These are phyloP conservation scores for Mortierella sp. DNA, from an alignment of 371 early-diverging fungal species.

Conservation along the genomic window DNA sequence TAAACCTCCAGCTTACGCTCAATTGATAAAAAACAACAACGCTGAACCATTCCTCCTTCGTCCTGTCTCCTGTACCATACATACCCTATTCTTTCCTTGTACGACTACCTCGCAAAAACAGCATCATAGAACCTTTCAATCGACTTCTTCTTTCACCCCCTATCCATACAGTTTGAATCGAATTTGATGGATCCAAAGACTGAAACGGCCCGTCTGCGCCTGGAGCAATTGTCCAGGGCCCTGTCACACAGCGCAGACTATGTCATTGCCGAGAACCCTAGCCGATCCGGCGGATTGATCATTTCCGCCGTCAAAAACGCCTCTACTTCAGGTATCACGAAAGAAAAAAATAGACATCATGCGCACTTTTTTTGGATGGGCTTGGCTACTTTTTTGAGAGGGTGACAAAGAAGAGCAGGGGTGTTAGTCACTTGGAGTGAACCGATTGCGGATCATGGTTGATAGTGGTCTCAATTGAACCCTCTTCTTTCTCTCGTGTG, in stretches of 20 bases:
- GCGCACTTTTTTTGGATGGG: neutral
- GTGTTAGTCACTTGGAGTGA: neutral
- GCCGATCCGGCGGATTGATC: conserved; percentile 43
- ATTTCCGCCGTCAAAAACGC: conserved; percentile 42
- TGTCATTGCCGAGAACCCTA: conserved; percentile 47
- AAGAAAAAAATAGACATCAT: too few relatives aligned
- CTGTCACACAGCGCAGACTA: conserved; percentile 57
- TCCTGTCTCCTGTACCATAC: neutral
- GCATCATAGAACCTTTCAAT: neutral
- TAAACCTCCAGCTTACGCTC: too few relatives aligned
- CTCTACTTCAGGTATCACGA: conserved; percentile 26
- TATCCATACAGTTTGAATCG: neutral
- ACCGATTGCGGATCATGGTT: neutral
- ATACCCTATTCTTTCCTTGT: neutral
- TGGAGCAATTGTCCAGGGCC: conserved; percentile 48
- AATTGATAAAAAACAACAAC: too few relatives aligned
- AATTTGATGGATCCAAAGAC: conserved; percentile 48
- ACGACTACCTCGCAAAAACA: too few relatives aligned
- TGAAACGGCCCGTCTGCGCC: conserved; percentile 47
- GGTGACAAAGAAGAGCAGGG: neutral
- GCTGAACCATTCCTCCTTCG: neutral
- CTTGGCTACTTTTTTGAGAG: neutral
- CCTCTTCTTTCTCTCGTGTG: neutral
- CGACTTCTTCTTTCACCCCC: neutral
- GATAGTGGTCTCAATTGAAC: neutral